Base-by-base conservation (phyloP, 345 rosid species). In the Sisymbrium altissimum region DNA sequence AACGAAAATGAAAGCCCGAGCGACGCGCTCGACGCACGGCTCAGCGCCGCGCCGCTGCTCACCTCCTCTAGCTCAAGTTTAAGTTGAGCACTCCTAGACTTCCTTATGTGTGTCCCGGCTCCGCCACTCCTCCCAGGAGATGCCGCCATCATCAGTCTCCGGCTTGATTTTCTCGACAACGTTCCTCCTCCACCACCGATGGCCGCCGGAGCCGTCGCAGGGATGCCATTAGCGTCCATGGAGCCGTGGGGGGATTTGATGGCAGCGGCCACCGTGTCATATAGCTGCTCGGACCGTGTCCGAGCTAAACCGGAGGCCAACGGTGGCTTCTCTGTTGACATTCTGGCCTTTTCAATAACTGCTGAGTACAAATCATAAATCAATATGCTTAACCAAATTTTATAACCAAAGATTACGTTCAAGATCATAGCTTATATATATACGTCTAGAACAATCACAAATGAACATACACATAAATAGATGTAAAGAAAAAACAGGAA, bases 1-100 rank as follows among this genome's bases (percentile, higher is more conserved):
- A 95, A 95, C 19, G 97, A 91, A 74, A 91, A 95, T 10, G 99
- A 89, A 23, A 95, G 72, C 39, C 97, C 97, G 1, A 95, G 76
- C 75, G 97, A 91, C 15, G 99, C 99, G 25, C 99, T 95, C 0
- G 99, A 95, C 4, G 97, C 97, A 36, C 99, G 85, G 80, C 99
- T 95, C 21, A 95, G 76, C 10, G 97, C 99, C 0, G 96, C 96
- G 0, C 99, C 93, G 38, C 89, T 89, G 80, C 79, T 86, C 29
- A 95, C 75, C 13, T 95, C 99, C 1, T 95, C 97, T 48, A 87
- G 38, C 57, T 89, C 96, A 5, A 83, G 41, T 79, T 86, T 91
- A 54, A 88, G 67, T 49, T 94, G 98, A 19, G 96, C 92, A 38
- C 98, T 94, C 72, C 98, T 78, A 0, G 96, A 84, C 85, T 91